Conservation (phyloP, 2,329 filamentous ascomycete genomes). For the Talaromyces sp. region DNA sequence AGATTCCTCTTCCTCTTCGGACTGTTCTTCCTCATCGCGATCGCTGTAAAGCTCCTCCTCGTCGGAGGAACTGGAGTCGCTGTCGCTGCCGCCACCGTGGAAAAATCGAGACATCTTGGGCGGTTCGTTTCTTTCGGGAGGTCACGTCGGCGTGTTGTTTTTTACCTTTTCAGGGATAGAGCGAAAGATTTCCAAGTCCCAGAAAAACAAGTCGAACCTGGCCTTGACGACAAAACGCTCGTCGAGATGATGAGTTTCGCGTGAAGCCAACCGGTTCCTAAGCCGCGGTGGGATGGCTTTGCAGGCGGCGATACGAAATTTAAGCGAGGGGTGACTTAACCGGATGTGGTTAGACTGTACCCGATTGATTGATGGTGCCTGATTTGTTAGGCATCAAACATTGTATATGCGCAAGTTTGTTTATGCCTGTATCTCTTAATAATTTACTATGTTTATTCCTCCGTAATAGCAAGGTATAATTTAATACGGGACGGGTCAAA, state of each 20-base stretch:
- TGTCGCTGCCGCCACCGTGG: slow-evolving; percentile 90
- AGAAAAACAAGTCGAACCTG: not conserved
- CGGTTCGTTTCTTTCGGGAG: not conserved
- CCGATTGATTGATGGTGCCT: not conserved
- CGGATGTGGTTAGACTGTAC: slow-evolving; percentile 19
- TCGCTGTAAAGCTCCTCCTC: slow-evolving; percentile 91
- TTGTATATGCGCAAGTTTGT: not conserved
- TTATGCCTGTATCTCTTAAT: no score
- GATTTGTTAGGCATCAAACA: not conserved
- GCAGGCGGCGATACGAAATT: slow-evolving; percentile 38
- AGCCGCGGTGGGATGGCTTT: slow-evolving; percentile 21
- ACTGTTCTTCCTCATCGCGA: slow-evolving; percentile 60
- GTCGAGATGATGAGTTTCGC: slow-evolving; percentile 13
- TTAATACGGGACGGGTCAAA: not conserved
- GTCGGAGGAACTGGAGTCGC: slow-evolving; percentile 84
- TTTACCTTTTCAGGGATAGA: not conserved
- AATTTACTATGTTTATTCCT: not conserved
- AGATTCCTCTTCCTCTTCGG: slow-evolving; percentile 44
- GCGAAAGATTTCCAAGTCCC: not conserved
- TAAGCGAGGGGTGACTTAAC: slow-evolving; percentile 39
- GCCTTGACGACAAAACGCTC: not conserved
- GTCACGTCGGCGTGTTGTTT: not conserved
- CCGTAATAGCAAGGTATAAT: not conserved
- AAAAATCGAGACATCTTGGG: slow-evolving; percentile 87
- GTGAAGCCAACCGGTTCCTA: slow-evolving; percentile 11